These are phyloP conservation scores for Arxiozyma telluris DNA, from an alignment of 1,139 yeast genomes.

Conservation along the genomic window DNA sequence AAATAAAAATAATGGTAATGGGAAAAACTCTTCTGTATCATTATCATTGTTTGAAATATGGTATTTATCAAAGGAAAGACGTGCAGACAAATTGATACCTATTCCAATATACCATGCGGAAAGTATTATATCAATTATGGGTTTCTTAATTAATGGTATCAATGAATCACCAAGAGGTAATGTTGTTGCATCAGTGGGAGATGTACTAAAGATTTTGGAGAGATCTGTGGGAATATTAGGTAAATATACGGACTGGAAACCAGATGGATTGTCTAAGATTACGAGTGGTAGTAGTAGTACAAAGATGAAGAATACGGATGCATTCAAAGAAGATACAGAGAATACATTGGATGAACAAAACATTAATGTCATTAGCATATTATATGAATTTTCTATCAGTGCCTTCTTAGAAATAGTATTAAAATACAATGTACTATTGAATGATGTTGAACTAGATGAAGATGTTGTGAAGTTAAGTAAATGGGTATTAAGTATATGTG, in stretches of 20 bases:
- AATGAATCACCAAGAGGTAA: conserved; percentile 54
- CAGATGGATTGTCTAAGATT: conserved; percentile 8
- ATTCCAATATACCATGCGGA: conserved; percentile 60
- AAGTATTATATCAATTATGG: conserved; percentile 49
- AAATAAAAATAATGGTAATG: background rate
- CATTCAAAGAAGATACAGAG: background rate
- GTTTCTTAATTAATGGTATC: conserved; percentile 43
- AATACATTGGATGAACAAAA: conserved; percentile 19
- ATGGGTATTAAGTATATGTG: conserved; percentile 51
- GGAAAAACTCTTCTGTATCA: conserved; percentile 1
- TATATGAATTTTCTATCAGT: conserved; percentile 55
- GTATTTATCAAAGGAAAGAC: conserved; percentile 23
- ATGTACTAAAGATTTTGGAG: conserved; percentile 50
- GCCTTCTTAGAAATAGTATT: conserved; percentile 58
- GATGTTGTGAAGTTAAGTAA: conserved; percentile 60
- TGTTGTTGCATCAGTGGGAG: conserved; percentile 47
- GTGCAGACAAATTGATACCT: conserved; percentile 51
- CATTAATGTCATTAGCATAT: conserved; percentile 40
- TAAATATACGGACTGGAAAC: conserved; percentile 34
- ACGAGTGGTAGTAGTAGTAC: background rate
- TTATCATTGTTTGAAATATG: conserved; percentile 25
- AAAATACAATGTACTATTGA: conserved; percentile 51
- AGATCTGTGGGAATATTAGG: conserved; percentile 49
- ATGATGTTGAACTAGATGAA: conserved; percentile 53
- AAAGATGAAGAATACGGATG: background rate